These are phyloP conservation scores for Rhodocollybia butyracea DNA, from an alignment of 768 basidiomycete genomes.

Conservation along the genomic window DNA sequence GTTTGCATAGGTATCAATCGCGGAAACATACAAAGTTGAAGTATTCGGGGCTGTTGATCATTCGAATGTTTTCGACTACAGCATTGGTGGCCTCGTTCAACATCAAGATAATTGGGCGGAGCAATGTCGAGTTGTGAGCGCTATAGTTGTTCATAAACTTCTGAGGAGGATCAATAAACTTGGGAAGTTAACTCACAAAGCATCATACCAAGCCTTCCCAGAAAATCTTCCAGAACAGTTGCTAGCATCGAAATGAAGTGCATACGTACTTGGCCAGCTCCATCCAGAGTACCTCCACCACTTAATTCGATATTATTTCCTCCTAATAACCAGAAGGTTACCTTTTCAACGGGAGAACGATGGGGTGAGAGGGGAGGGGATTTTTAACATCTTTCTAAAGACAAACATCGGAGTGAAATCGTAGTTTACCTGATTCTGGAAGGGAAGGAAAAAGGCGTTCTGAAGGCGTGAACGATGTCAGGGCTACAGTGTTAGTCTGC, in stretches of 20 bases:
- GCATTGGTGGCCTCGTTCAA: conserved; percentile 49
- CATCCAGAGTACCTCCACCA: conserved; percentile 65
- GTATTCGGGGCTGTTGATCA: conserved; percentile 53
- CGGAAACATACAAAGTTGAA: conserved; percentile 38
- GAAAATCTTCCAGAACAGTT: background rate
- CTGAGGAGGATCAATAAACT: conserved; percentile 9
- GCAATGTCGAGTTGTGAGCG: conserved; percentile 39
- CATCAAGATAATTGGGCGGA: conserved; percentile 55
- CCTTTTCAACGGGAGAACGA: too few relatives aligned
- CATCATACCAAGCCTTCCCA: conserved; percentile 51
- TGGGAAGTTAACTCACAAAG: conserved; percentile 32
- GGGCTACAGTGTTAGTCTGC: background rate
- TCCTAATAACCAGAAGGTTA: conserved; percentile 6
- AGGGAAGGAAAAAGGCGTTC: conserved; percentile 6
- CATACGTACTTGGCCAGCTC: conserved; percentile 51
- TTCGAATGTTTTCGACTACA: conserved; percentile 41
- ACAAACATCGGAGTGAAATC: too few relatives aligned
- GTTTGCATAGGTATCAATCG: background rate
- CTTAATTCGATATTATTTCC: conserved; percentile 9
- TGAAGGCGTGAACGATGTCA: background rate
- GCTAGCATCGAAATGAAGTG: background rate
- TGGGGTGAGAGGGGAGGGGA: too few relatives aligned
- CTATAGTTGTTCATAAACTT: conserved; percentile 23
- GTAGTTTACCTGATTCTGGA: conserved; percentile 5
- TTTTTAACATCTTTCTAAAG: too few relatives aligned